Percentiles rank a stretch among this genome's conserved stretches.
Evolutionary conservation across 1,139 yeast genomes (phyloP).

Genomic region (Yamadazyma diospyri): DNA sequence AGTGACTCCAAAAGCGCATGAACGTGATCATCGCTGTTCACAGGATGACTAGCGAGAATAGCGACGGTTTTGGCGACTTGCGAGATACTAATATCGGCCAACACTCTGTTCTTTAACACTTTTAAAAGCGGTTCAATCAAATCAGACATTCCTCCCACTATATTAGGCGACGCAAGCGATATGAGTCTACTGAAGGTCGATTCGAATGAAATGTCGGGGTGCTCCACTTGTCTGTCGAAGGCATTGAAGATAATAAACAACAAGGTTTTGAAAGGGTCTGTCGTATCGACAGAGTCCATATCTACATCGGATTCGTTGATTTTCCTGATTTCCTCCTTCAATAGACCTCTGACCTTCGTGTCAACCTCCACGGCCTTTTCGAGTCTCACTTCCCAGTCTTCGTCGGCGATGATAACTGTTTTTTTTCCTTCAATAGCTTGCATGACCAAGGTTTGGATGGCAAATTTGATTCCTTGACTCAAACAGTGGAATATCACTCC

Average conservation of each 20-base stretch:
- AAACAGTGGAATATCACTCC: constrained; percentile 29
- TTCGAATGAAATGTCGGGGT: constrained; percentile 21
- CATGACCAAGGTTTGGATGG: constrained; percentile 58
- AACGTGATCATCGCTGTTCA: constrained; percentile 13
- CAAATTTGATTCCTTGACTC: constrained; percentile 44
- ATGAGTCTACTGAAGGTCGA: constrained; percentile 30
- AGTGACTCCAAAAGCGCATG: constrained; percentile 11
- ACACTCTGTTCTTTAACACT: constrained; percentile 21
- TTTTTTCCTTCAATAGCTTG: constrained; percentile 49
- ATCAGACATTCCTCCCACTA: constrained; percentile 22
- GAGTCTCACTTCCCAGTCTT: constrained; percentile 69
- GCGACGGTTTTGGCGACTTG: constrained; percentile 51
- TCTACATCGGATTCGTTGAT: constrained; percentile 16
- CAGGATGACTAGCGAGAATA: constrained; percentile 50
- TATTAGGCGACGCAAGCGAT: constrained; percentile 31
- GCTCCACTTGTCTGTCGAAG: constrained; percentile 23
- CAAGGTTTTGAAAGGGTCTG: constrained; percentile 17
- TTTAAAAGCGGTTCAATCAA: constrained; percentile 19
- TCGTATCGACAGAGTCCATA: constrained; percentile 13
- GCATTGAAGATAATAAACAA: constrained; percentile 27
- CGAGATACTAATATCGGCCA: constrained; percentile 32
- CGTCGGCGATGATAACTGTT: constrained; percentile 64
- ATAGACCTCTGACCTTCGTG: constrained; percentile 40
- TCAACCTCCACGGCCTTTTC: constrained; percentile 74
- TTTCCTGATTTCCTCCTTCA: constrained; percentile 24